phyloP scores from a whole-genome alignment of 169 alveolate genomes.

The Amoebophrya sp. region DNA sequence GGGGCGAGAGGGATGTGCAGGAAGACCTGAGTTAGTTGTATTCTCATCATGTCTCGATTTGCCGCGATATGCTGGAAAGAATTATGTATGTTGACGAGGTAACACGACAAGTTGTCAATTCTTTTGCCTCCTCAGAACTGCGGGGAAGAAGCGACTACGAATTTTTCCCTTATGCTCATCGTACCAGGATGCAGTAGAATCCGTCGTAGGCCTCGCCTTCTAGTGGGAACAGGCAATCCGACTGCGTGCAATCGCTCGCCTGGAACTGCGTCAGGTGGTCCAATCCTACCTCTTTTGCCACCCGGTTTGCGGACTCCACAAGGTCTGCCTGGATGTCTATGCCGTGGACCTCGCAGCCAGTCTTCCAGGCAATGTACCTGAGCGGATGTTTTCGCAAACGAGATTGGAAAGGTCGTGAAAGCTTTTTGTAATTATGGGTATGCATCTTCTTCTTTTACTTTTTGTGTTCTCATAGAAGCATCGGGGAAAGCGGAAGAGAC shows the following conservation, averaged over 20 bases:
- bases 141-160: no score
- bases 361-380: background rate
- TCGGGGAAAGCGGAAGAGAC: no score
- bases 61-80: background rate
- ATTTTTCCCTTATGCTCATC: no score
- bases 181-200: background rate
- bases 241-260: background rate
- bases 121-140: no score
- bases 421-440: no score
- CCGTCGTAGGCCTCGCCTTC: background rate
- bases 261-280: background rate
- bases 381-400: no score
- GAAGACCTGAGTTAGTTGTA: background rate
- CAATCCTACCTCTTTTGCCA: background rate
- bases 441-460: no score
- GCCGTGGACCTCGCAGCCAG: background rate
- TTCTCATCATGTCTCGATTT: no score
- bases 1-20: background rate
- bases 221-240: background rate
- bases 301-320: background rate
- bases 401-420: no score
- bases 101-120: no score
- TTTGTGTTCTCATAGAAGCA: no score
- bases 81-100: no score
- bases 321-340: background rate